Evolutionary conservation across 1,139 yeast genomes (phyloP), one percentile per base, ranked within the genome.

Genomic region (Taphrina confusa): DNA sequence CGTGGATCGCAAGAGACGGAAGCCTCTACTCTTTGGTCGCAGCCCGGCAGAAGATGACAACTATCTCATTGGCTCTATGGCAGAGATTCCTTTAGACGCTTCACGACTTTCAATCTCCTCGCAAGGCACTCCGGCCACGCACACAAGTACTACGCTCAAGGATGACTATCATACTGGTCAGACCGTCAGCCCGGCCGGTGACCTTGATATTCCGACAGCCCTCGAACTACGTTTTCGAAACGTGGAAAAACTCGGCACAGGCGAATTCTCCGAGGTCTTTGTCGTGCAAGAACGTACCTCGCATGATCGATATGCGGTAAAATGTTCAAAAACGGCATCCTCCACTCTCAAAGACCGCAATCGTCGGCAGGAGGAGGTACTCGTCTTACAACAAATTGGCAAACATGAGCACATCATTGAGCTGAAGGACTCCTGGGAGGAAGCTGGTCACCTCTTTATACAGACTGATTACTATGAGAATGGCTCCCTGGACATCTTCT

Each of bases 401-500:
- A 95, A 92, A 2, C 82, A 84, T 66, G 95, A 87, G 67, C 85
- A 87, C 70, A 81, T 91, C 49, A 82, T 92, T 42, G 84, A 84
- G 66, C 82, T 88, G 65, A 80, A 87, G 30, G 91, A 89, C 69
- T 90, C 90, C 9, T 92, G 97, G 97, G 95, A 88, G 66, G 76
- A 76, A 68, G 78, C 80, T 66, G 82, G 82, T 59, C 84, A 84
- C 67, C 81, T 86, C 67, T 92, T 91, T 71, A 88, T 92, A 45
- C 89, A 91, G 94, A 91, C 96, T 1, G 97, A 91, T 69, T 90
- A 77, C 70, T 92, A 97, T 74, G 99, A 92, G 70, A 91, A 92
- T 69, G 98, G 98, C 1, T 87, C 92, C 25, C 74, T 92, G 56
- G 95, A 84, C 69, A 81, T 82, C 61, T 92, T 92, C 70, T 73